Base-by-base conservation (phyloP, 1,139 yeast species). In the Hansenula sp. region DNA sequence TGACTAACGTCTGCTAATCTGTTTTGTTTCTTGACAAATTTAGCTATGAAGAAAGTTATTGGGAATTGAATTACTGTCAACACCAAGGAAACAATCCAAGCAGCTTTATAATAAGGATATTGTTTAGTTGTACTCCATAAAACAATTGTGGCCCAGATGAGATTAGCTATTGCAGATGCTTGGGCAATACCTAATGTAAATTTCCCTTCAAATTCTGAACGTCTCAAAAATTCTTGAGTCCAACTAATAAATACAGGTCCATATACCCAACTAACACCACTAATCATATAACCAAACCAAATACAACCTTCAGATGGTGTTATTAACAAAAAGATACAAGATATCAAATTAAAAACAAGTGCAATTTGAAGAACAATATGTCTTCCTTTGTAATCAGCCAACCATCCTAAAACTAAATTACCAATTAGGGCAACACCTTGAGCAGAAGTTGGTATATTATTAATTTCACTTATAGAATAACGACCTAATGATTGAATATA, bases 401-500 rank as follows among this genome's bases (percentile, higher is more conserved):
- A 22, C 40, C 40, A 37, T 17, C 40, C 40, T 12, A 37, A 25
- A 17, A 37, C 17, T 6, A 37, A 19, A n/a, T 37, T 37, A 12
- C 36, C 37, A 29, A 37, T 37, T 18, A 37, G 18, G 14, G 40
- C 40, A 29, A 37, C 37, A 37, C 40, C 40, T 22, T 34, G 36
- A 3, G 40, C 40, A 16, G 40, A 29, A 13, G 40, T 37, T 9
- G 40, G 40, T 3, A 37, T 37, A 12, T 37, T 37, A 26, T 37
- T 37, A 6, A 37, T 28, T 24, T 37, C 32, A 28, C 29, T 20
- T 3, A 33, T 14, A 3, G 40, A 28, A 24, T 19, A 37, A 19
- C 40, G 26, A 2, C n/a, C 20, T 14, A 37, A 24, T 13, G 40
- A 37, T 19, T 37, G 32, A 14, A 37, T 32, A 18, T 32, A 37